Evolutionary conservation across 495 filamentous ascomycete genomes (phyloP).

Genomic region (Cercophora sp.): DNA sequence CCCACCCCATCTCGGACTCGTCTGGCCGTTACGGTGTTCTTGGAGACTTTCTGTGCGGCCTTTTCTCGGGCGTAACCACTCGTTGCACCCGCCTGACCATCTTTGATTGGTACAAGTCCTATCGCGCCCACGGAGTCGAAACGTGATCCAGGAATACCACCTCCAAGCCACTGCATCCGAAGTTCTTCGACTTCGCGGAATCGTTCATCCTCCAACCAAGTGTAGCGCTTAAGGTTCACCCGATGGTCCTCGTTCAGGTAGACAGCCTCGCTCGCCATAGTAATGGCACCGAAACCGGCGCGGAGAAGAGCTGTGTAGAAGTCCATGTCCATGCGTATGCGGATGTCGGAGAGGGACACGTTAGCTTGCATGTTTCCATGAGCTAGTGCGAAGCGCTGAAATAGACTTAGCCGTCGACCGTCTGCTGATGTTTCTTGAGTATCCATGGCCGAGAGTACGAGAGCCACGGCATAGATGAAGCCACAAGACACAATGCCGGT

Average conservation of each 20-base stretch:
- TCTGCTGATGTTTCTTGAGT: constrained; percentile 35
- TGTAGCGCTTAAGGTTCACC: constrained; percentile 72
- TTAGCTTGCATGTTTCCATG: constrained; percentile 91
- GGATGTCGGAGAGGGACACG: constrained; percentile 71
- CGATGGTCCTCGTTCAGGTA: constrained; percentile 84
- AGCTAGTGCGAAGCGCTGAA: constrained; percentile 55
- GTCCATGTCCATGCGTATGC: constrained; percentile 79
- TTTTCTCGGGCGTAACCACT: constrained; percentile 69
- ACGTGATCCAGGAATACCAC: constrained; percentile 38
- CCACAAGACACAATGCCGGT: constrained; percentile 70
- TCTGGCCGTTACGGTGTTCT: constrained; percentile 34
- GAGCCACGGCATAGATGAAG: constrained; percentile 69
- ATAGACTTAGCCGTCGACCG: constrained; percentile 27
- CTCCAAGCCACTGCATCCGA: constrained; percentile 46
- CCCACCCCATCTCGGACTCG: constrained; percentile 65
- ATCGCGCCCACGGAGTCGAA: constrained; percentile 50
- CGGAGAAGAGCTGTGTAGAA: constrained; percentile 90
- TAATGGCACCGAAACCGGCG: constrained; percentile 79
- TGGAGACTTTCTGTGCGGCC: constrained; percentile 50
- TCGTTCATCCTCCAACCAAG: constrained; percentile 89
- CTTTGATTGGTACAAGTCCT: constrained; percentile 46
- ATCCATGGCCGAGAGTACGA: constrained; percentile 71
- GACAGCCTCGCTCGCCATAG: constrained; percentile 90
- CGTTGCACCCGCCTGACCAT: constrained; percentile 35
- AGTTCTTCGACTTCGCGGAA: constrained; percentile 59